A percentile compares a stretch with the other conserved stretches of the same genome.
These are phyloP conservation scores for Globisporangium acanthophoron DNA, from an alignment of 352 stramenopile species.

Conservation along the genomic window DNA sequence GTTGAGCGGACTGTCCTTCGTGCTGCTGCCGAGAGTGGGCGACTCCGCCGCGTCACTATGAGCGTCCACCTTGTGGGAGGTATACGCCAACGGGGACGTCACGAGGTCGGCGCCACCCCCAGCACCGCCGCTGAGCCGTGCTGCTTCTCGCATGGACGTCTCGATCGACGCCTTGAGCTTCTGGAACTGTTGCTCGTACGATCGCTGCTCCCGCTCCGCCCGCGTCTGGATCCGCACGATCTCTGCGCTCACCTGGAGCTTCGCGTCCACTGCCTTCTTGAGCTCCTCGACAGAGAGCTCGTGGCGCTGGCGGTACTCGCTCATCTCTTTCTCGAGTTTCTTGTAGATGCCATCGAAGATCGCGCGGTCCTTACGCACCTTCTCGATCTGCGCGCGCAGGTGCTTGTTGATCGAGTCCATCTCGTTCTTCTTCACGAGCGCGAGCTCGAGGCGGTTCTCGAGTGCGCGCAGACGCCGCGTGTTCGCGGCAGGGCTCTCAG, in stretches of 20 bases:
- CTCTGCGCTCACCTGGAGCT: conserved; percentile 37
- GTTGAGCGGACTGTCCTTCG: conserved; percentile 35
- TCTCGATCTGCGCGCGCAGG: conserved; percentile 63
- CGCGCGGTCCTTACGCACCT: conserved; percentile 54
- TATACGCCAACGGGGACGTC: neutral
- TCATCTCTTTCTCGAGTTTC: conserved; percentile 73
- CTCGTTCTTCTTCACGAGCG: conserved; percentile 77
- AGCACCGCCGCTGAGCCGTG: conserved; percentile 3
- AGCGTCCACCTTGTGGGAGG: neutral
- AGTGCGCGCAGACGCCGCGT: conserved; percentile 45
- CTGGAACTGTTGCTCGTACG: conserved; percentile 63
- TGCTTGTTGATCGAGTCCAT: conserved; percentile 81
- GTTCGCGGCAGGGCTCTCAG: conserved; percentile 38
- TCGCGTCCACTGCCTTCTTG: conserved; percentile 32
- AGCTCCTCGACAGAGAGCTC: conserved; percentile 44
- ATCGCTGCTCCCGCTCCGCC: conserved; percentile 44
- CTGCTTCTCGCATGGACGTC: conserved; percentile 28
- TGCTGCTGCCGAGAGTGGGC: conserved; percentile 4
- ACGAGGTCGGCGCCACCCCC: neutral
- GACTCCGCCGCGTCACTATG: neutral
- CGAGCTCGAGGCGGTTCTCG: conserved; percentile 69
- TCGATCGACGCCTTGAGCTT: conserved; percentile 55
- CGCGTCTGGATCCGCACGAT: conserved; percentile 42
- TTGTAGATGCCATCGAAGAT: conserved; percentile 86
- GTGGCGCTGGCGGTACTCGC: conserved; percentile 40